phyloP scores from a whole-genome alignment of 139 green algal species.

The Choricystis sp. region DNA sequence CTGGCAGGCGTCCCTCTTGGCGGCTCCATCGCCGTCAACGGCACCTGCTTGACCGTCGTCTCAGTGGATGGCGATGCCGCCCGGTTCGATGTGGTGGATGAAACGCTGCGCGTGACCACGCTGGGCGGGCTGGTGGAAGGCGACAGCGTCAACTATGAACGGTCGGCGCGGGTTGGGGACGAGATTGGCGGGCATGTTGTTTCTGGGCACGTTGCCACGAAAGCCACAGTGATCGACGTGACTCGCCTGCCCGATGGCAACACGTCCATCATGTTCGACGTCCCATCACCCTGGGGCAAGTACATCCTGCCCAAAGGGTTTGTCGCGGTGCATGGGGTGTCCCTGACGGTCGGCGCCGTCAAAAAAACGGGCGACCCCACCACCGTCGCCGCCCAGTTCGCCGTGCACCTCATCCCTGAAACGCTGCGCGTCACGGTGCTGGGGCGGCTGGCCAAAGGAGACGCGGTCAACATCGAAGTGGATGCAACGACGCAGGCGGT shows the following conservation, averaged over 20 bases:
- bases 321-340: constrained; percentile 82
- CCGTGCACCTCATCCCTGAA: constrained; percentile 90
- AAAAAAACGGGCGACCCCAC: not conserved
- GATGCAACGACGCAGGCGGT: constrained; percentile 85
- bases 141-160: constrained; percentile 70
- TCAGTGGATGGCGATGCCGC: constrained; percentile 12
- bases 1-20: constrained; percentile 45
- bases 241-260: not conserved
- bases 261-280: not conserved
- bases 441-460: constrained; percentile 40
- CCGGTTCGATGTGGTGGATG: constrained; percentile 81
- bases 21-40: constrained; percentile 81
- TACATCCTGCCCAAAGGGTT: constrained; percentile 93
- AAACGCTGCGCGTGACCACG: constrained; percentile 82
- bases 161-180: constrained; percentile 58
- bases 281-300: constrained; percentile 45
- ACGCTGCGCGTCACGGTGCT: constrained; percentile 67
- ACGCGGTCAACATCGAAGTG: constrained; percentile 77
- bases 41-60: constrained; percentile 78
- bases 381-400: constrained; percentile 34
- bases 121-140: constrained; percentile 46
- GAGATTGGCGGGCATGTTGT: constrained; percentile 91
- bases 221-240: constrained; percentile 19
- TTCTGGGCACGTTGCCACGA: constrained; percentile 76
- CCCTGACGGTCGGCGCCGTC: constrained; percentile 61